Evolutionary conservation across 192 early-diverging fungal species (phyloP), one percentile per base, ranked within the genome.

Genomic region (Gonapodya prolifera): DNA sequence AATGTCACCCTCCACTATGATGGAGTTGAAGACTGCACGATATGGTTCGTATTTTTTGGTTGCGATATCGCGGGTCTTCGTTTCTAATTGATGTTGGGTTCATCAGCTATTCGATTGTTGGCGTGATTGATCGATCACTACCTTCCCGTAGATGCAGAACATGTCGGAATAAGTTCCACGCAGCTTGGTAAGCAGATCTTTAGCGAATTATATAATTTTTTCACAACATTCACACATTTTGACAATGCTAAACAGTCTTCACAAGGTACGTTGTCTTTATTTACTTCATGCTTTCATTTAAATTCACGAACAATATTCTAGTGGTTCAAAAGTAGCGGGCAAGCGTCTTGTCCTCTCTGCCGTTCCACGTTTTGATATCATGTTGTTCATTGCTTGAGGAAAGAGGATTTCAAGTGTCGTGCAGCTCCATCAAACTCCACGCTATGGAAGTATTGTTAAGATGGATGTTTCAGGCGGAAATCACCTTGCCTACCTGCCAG

Each of bases 11-110:
- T 95, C 35, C 95, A 96, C 80, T 97, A 98, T 85, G 91, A 93
- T 35, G 97, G 96, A n/a, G 91, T 96, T 34, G 97, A 98, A 79
- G 96, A 98, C 81, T 99, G 97, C 80, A 90, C 93, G 0, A 98
- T 99, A 80, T 98, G 96, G 77, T 75, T 30, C 2, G 28, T 0
- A 31, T 13, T 31, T 8, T 69, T 79, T 36, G 1, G 29, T 77
- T n/a, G 29, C n/a, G n/a, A 73, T 35, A 69, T 31, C 69, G 34
- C 34, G n/a, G 74, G 70, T n/a, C 34, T 31, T 30, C 28, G 78
- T 35, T 17, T 70, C 23, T 73, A 33, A 28, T 23, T 69, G 61
- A 29, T 80, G 1, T 35, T 17, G 30, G 77, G 1, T 34, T 61
- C 23, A 16, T 16, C 0, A 80, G 84, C 85, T 99, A 98, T 81